Conservation (phyloP, 305 asterid genomes). For the Fraxinus dipetala region DNA sequence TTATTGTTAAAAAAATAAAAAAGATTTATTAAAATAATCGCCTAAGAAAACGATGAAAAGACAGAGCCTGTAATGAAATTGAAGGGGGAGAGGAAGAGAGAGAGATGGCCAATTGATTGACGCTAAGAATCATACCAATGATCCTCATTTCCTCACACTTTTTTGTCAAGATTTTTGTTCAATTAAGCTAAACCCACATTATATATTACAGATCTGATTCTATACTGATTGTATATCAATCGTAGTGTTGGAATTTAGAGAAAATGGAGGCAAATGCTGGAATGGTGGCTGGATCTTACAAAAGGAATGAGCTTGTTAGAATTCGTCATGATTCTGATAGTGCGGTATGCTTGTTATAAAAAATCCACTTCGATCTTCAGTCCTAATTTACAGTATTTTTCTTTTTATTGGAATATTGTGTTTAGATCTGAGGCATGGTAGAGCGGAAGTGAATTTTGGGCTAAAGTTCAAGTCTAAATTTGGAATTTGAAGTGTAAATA, state of each 20-base stretch:
- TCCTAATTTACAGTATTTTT: constrained; percentile 5
- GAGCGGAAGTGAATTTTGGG: constrained; percentile 7
- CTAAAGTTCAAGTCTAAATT: constrained; percentile 2
- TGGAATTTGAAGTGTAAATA: constrained; percentile 19
- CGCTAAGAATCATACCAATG: constrained; percentile 15
- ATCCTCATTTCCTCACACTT: constrained; percentile 15
- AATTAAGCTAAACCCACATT: background rate
- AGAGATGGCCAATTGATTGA: constrained; percentile 39
- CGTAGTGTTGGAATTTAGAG: background rate
- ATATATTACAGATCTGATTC: background rate
- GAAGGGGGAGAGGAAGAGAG: constrained; percentile 25
- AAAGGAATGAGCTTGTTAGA: constrained; percentile 69
- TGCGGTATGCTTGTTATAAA: constrained; percentile 37
- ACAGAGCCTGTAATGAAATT: constrained; percentile 18
- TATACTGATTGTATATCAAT: constrained; percentile 6
- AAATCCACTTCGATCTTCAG: constrained; percentile 23
- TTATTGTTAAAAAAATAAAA: constrained; percentile 12
- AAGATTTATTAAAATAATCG: background rate
- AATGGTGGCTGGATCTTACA: constrained; percentile 88
- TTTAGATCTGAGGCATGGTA: constrained; percentile 15
- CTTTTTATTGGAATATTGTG: background rate
- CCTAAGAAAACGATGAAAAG: constrained; percentile 25
- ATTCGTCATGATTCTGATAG: constrained; percentile 64
- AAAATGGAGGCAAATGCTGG: constrained; percentile 77
- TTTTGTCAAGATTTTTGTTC: background rate